phyloP scores from a whole-genome alignment of 2,329 filamentous ascomycete species.

The Elsinoe batatas region DNA sequence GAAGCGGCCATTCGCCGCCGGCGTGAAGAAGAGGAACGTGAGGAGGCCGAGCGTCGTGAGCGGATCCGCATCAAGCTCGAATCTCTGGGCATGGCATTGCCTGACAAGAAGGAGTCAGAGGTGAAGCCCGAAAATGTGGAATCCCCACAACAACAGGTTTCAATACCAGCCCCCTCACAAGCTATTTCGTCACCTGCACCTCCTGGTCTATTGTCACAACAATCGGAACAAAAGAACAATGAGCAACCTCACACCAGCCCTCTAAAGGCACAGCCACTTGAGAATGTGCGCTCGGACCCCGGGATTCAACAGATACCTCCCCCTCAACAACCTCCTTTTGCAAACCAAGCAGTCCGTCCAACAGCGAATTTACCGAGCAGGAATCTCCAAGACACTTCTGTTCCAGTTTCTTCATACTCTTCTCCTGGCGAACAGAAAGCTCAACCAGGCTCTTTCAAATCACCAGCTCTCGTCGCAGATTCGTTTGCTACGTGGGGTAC shows the following conservation, averaged over 20 bases:
- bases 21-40: slow-evolving; percentile 57
- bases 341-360: slow-evolving; percentile 45
- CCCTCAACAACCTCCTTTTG: slow-evolving; percentile 23
- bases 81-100: slow-evolving; percentile 50
- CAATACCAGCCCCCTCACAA: slow-evolving; percentile 38
- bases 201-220: slow-evolving; percentile 17
- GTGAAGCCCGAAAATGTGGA: background rate
- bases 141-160: slow-evolving; percentile 43
- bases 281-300: slow-evolving; percentile 8
- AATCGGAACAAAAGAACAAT: background rate
- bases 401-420: slow-evolving; percentile 40
- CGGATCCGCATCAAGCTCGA: slow-evolving; percentile 64
- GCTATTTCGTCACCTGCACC: slow-evolving; percentile 26
- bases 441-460: slow-evolving; percentile 21
- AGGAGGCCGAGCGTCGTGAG: slow-evolving; percentile 61
- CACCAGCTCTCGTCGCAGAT: slow-evolving; percentile 15
- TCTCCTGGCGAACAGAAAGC: slow-evolving; percentile 29
- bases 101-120: slow-evolving; percentile 14
- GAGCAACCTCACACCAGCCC: slow-evolving; percentile 1
- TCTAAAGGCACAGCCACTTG: slow-evolving; percentile 5
- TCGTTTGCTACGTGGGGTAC: slow-evolving; percentile 15
- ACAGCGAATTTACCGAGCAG: background rate
- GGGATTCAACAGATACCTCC: background rate
- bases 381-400: background rate
- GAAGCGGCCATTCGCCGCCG: slow-evolving; percentile 59